Conservation (phyloP, 2,329 filamentous ascomycete genomes). For the Diplocarpon rosae region DNA sequence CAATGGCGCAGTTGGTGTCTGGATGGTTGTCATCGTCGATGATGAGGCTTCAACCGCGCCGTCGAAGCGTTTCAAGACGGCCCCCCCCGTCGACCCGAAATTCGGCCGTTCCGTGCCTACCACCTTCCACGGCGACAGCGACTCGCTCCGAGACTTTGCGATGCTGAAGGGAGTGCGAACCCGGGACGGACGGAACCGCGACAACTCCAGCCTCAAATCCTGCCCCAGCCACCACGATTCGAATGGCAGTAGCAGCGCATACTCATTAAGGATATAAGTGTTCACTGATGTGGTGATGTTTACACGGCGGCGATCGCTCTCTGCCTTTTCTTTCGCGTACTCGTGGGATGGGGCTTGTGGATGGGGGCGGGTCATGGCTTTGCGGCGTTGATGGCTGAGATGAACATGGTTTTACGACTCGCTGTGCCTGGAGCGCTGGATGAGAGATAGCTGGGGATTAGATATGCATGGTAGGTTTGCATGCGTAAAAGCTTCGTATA, state of each 20-base stretch:
- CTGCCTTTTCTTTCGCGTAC: no score
- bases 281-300: no score
- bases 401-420: no score
- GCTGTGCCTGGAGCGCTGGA: no score
- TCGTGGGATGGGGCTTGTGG: no score
- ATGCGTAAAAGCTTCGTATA: no score
- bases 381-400: no score
- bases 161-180: constrained; percentile 10
- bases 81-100: constrained; percentile 25
- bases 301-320: no score
- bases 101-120: constrained; percentile 15
- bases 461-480: no score
- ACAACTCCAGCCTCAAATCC: constrained; percentile 4
- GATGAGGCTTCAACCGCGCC: constrained; percentile 35
- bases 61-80: constrained; percentile 17
- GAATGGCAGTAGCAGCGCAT: constrained; percentile 17
- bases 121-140: constrained; percentile 9
- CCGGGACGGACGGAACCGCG: constrained; percentile 6
- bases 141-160: constrained; percentile 21
- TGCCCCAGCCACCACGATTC: constrained; percentile 8
- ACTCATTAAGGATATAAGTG: constrained; percentile 15
- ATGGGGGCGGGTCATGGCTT: no score
- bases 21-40: constrained; percentile 68
- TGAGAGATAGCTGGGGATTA: no score
- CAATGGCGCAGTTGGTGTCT: constrained; percentile 60